Base-by-base conservation (phyloP, 805 yeast genomes). In the Blastobotrys peoriensis region DNA sequence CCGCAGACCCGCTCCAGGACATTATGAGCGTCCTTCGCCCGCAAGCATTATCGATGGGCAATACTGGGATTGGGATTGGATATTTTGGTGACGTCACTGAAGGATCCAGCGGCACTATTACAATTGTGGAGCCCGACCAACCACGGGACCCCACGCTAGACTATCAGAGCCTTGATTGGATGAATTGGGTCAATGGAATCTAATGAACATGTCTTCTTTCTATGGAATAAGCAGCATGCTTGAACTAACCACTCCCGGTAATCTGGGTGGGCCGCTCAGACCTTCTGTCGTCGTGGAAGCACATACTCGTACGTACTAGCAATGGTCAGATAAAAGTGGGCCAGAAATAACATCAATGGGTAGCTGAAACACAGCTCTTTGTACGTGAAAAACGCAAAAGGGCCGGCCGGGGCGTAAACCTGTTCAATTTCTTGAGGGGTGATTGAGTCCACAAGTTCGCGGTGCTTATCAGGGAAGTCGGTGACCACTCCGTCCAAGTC, bases 401-500 rank as follows among this genome's bases (percentile, higher is more conserved):
- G 53, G 13, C 15, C 17, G 25, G 15, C 28, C n/a, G 33, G 36
- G 3, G 53, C 22, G 37, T 50, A 50, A 17, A 44, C 41, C 22
- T 33, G 22, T 17, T 47, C 43, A 27, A 46, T 44, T 9, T 51
- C 53, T 3, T 46, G 22, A 17, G 47, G 43, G 13, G 46, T 36
- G 18, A 49, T 17, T 5, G 36, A 21, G 6, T 36, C 18, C 19
- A 51, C 35, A 13, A 49, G 33, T 25, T 44, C 45, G 20, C 33
- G 5, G 38, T 43, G 51, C 23, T 25, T 20, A 28, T 49, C 52
- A 2, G 53, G 53, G 17, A 60, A 58, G 48, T 72, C 76, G 5
- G 75, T 70, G 48, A 72, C 58, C 18, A 72, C 63, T 4, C 73
- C 73, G 44, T 66, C 64, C 3, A 69, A 53, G 3, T 61, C 54